Evolutionary conservation across 768 basidiomycete species (phyloP).

Genomic region (Trametes gibbosa): DNA sequence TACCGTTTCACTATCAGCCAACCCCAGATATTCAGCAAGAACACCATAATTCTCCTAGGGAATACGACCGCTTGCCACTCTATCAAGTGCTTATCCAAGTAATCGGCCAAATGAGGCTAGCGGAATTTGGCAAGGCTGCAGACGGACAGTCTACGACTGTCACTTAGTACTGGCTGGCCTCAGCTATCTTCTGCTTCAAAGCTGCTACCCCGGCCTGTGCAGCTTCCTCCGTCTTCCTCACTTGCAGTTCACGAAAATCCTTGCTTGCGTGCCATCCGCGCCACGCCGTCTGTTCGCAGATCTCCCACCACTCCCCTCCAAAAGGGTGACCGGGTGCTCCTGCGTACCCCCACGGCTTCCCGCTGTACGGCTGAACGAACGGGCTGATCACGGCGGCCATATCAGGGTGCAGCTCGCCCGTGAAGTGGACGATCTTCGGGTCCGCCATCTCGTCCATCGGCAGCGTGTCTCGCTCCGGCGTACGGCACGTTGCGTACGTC

Average conservation of each 20-base stretch:
- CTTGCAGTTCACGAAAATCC: constrained; percentile 22
- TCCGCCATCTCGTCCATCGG: constrained; percentile 37
- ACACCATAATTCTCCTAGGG: no score
- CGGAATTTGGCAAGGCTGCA: no score
- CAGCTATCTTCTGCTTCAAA: constrained; percentile 2
- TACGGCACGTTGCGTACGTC: constrained; percentile 42
- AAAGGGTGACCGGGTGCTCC: constrained; percentile 52
- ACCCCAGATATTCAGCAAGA: no score
- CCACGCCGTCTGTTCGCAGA: constrained; percentile 45
- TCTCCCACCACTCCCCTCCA: constrained; percentile 45
- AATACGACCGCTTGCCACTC: no score
- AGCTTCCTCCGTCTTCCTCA: constrained; percentile 19
- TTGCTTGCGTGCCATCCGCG: constrained; percentile 30
- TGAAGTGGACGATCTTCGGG: constrained; percentile 54
- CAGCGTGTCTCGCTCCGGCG: constrained; percentile 35
- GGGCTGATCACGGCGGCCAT: constrained; percentile 47
- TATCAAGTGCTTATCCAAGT: no score
- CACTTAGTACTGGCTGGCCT: not conserved
- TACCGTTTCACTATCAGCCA: no score
- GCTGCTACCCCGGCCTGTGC: not conserved
- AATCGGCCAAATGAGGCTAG: no score
- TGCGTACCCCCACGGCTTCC: constrained; percentile 59
- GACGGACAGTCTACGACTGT: no score
- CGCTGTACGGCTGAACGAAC: constrained; percentile 49
- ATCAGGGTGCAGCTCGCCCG: constrained; percentile 50